These are phyloP conservation scores for Salix udensis DNA, from an alignment of 345 rosid species.

Conservation along the genomic window DNA sequence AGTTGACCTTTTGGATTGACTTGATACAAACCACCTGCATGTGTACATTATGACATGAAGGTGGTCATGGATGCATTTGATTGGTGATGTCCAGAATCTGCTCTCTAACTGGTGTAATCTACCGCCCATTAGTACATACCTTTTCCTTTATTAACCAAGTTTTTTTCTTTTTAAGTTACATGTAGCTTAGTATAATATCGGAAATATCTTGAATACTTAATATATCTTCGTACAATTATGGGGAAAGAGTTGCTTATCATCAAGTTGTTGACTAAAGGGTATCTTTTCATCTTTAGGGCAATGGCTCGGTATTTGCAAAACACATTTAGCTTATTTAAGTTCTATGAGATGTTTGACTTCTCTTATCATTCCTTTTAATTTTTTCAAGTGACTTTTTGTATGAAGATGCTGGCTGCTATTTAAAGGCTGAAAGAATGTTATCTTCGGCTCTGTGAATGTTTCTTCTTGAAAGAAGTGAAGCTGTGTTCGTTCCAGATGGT, in stretches of 20 bases:
- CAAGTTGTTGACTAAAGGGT: background rate
- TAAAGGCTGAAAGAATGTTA: no score
- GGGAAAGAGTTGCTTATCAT: slow-evolving; percentile 3
- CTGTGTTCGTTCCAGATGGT: no score
- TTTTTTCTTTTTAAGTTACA: background rate
- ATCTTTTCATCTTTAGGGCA: background rate
- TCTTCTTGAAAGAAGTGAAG: no score
- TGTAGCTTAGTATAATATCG: background rate
- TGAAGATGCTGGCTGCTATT: no score
- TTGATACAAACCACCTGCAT: slow-evolving; percentile 16
- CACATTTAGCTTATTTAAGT: no score
- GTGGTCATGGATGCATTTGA: slow-evolving; percentile 31
- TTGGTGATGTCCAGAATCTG: slow-evolving; percentile 22
- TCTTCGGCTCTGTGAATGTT: no score
- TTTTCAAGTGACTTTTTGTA: no score
- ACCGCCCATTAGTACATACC: slow-evolving; percentile 2
- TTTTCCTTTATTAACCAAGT: slow-evolving; percentile 5
- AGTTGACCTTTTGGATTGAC: slow-evolving; percentile 13
- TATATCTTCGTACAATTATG: background rate
- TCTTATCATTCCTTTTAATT: no score
- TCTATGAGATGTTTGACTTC: no score
- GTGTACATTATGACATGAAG: slow-evolving; percentile 31
- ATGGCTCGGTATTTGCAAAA: background rate
- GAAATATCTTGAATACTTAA: slow-evolving; percentile 7
- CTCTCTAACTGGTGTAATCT: slow-evolving; percentile 30